These are phyloP conservation scores for Cercophora sp. DNA, from an alignment of 495 filamentous ascomycete genomes.

Conservation along the genomic window DNA sequence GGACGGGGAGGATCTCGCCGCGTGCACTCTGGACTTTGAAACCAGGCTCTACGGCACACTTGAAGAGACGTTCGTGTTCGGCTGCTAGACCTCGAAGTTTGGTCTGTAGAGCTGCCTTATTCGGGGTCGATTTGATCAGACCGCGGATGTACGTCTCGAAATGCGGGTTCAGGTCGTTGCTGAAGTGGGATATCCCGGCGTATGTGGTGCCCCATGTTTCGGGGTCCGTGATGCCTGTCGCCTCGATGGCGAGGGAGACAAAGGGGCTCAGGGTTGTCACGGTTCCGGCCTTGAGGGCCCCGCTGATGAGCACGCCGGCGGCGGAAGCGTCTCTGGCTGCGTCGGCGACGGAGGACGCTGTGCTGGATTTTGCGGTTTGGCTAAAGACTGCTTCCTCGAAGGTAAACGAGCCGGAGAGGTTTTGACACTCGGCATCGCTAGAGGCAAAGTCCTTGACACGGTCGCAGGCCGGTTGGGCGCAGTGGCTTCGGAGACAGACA, in stretches of 20 bases:
- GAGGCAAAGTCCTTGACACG: too few relatives aligned
- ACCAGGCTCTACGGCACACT: neutral
- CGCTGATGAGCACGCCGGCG: too few relatives aligned
- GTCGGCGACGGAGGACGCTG: too few relatives aligned
- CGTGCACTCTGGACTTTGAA: neutral
- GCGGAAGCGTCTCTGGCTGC: too few relatives aligned
- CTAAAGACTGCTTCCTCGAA: too few relatives aligned
- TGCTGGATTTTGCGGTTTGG: too few relatives aligned
- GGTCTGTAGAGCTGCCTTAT: neutral
- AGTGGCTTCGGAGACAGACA: too few relatives aligned
- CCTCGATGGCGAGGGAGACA: neutral
- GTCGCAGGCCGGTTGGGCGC: too few relatives aligned
- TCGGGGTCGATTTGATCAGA: neutral
- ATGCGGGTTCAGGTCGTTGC: neutral
- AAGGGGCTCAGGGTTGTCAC: too few relatives aligned
- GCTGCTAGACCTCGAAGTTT: neutral
- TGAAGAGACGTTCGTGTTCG: slow-evolving; percentile 1
- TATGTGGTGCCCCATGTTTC: slow-evolving; percentile 4
- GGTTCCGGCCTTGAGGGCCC: too few relatives aligned
- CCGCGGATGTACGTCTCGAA: neutral
- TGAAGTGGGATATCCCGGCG: neutral
- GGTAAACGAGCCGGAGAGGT: too few relatives aligned
- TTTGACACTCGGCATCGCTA: too few relatives aligned
- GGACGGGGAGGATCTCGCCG: neutral
- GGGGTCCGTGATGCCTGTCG: neutral